Conservation (phyloP, 2,329 filamentous ascomycete genomes). For the Diplodia mutila region DNA sequence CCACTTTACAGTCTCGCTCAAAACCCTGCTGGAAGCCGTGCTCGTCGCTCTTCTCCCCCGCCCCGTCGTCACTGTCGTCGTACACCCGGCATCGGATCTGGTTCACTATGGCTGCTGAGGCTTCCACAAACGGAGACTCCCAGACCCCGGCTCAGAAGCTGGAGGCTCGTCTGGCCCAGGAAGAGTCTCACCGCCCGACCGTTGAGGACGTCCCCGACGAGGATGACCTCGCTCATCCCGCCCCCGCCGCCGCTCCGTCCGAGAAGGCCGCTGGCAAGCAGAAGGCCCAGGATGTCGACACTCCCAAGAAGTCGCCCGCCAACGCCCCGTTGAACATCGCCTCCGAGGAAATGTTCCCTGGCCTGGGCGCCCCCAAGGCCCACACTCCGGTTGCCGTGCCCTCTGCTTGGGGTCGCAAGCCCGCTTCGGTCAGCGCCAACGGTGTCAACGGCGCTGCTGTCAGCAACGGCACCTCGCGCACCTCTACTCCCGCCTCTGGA, state of each 20-base stretch:
- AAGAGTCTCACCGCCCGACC: slow-evolving; percentile 64
- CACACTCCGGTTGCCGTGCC: slow-evolving; percentile 62
- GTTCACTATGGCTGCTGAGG: slow-evolving; percentile 42
- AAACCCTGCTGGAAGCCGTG: slow-evolving; percentile 46
- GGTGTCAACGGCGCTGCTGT: slow-evolving; percentile 58
- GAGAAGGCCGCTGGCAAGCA: slow-evolving; percentile 72
- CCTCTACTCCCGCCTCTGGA: slow-evolving; percentile 67
- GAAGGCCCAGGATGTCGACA: slow-evolving; percentile 57
- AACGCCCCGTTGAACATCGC: slow-evolving; percentile 69
- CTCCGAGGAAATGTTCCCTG: slow-evolving; percentile 92
- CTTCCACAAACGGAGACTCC: slow-evolving; percentile 40
- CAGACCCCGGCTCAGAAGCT: slow-evolving; percentile 60
- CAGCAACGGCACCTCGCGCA: slow-evolving; percentile 57
- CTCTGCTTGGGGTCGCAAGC: slow-evolving; percentile 78
- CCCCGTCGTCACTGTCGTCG: slow-evolving; percentile 21
- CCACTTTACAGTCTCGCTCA: slow-evolving; percentile 41
- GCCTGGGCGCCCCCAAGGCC: slow-evolving; percentile 75
- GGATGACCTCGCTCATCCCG: slow-evolving; percentile 66
- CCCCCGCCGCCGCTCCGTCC: slow-evolving; percentile 58
- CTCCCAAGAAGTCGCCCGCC: slow-evolving; percentile 40
- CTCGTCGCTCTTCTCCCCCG: slow-evolving; percentile 42
- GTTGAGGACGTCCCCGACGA: slow-evolving; percentile 84
- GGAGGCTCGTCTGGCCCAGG: slow-evolving; percentile 61
- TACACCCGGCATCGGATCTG: slow-evolving; percentile 23
- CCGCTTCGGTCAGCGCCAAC: slow-evolving; percentile 52